phyloP scores from a whole-genome alignment of 108 stramenopile species.

The Nitzschia sp. region DNA sequence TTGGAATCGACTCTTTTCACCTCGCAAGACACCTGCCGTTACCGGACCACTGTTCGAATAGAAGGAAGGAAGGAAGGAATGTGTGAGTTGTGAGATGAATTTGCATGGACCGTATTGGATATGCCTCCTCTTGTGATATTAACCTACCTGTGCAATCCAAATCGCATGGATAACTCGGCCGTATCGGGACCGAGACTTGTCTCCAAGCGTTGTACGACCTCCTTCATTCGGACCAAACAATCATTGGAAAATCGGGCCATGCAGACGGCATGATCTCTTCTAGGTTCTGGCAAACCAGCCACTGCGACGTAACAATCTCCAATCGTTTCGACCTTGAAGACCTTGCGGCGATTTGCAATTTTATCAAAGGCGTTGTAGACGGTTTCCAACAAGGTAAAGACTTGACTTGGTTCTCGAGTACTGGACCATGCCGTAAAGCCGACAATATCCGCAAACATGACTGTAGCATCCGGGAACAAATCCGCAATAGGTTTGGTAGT shows the following conservation, averaged over 20 bases:
- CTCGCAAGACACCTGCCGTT: conserved; percentile 14
- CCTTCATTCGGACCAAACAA: conserved; percentile 14
- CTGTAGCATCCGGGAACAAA: not conserved
- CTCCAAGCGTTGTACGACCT: conserved; percentile 8
- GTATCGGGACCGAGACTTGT: conserved; percentile 6
- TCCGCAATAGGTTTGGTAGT: conserved; percentile 5
- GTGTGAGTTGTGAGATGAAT: not conserved
- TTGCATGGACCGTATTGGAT: not conserved
- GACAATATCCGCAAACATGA: conserved; percentile 36
- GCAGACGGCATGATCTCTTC: conserved; percentile 16
- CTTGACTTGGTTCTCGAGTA: conserved; percentile 35
- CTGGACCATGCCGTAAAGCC: conserved; percentile 47
- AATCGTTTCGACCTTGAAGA: conserved; percentile 32
- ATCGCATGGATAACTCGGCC: not conserved
- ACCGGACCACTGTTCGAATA: conserved; percentile 1
- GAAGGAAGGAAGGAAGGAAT: not conserved
- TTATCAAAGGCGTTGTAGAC: conserved; percentile 34
- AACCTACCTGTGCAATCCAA: too few relatives aligned
- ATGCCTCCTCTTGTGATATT: too few relatives aligned
- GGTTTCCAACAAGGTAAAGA: conserved; percentile 42
- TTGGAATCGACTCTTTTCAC: conserved; percentile 36
- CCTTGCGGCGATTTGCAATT: conserved; percentile 28
- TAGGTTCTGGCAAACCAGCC: conserved; percentile 7
- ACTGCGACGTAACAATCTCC: conserved; percentile 26
- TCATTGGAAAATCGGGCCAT: conserved; percentile 17